A percentile compares a stretch with the other conserved stretches of the same genome.
These are phyloP conservation scores for Leishmania tropica DNA, from an alignment of 208 protist genomes.

Conservation along the genomic window DNA sequence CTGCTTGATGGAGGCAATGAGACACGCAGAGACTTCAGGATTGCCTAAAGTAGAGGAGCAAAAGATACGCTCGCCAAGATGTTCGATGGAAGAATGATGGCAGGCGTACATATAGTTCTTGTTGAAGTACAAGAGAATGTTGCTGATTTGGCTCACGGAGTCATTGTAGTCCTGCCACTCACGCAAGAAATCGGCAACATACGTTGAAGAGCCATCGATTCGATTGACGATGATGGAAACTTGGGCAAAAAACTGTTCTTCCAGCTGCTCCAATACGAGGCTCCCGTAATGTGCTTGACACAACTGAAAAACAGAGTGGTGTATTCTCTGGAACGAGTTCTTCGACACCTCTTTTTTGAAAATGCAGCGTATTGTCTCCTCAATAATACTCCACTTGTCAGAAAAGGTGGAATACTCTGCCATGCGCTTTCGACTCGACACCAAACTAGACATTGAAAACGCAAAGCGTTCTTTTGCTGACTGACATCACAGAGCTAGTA, in stretches of 20 bases:
- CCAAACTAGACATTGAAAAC: constrained; percentile 13
- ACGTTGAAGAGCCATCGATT: constrained; percentile 28
- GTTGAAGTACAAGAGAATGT: constrained; percentile 68
- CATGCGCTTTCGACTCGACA: constrained; percentile 30
- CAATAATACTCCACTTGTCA: constrained; percentile 69
- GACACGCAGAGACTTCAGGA: constrained; percentile 17
- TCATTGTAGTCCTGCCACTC: constrained; percentile 59
- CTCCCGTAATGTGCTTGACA: constrained; percentile 54
- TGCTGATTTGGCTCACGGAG: constrained; percentile 50
- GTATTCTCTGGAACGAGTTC: constrained; percentile 79
- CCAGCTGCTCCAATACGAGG: constrained; percentile 44
- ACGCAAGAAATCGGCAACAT: constrained; percentile 44
- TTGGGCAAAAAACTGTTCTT: constrained; percentile 43
- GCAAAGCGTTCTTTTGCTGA: constrained; percentile 10
- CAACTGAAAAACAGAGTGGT: constrained; percentile 77
- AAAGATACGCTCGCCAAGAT: constrained; percentile 62
- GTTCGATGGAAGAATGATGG: constrained; percentile 41
- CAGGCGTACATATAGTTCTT: constrained; percentile 49
- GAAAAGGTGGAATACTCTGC: constrained; percentile 34
- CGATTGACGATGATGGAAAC: constrained; percentile 33
- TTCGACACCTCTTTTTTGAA: constrained; percentile 45
- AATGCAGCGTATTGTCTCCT: constrained; percentile 52
- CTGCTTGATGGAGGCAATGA: constrained; percentile 25
- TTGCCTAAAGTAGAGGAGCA: constrained; percentile 31
- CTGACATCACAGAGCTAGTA: background rate